Evolutionary conservation across 2,329 filamentous ascomycete species (phyloP).

Genomic region (Calonectria pauciramosa): DNA sequence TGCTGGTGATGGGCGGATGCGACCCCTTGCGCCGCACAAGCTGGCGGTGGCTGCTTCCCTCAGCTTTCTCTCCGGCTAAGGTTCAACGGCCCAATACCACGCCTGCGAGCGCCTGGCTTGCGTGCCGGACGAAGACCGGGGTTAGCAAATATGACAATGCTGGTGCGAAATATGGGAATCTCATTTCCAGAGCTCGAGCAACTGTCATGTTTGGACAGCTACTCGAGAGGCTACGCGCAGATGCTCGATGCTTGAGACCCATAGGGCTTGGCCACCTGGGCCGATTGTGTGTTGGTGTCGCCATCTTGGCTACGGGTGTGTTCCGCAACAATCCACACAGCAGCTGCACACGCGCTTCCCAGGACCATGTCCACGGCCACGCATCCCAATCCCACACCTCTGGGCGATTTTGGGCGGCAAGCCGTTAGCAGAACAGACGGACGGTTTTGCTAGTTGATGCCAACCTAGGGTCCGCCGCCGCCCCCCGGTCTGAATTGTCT

Average conservation of each 20-base stretch:
- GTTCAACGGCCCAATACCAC: constrained; percentile 16
- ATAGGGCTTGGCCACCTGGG: background rate
- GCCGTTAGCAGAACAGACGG: constrained; percentile 20
- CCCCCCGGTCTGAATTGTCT: constrained; percentile 17
- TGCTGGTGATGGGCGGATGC: constrained; percentile 4
- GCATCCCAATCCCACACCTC: constrained; percentile 13
- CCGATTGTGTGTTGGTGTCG: background rate
- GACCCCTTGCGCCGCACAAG: constrained; percentile 21
- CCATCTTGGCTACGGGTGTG: background rate
- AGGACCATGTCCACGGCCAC: background rate
- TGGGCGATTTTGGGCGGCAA: constrained; percentile 10
- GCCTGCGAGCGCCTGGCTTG: constrained; percentile 1
- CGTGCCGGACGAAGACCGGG: constrained; percentile 6
- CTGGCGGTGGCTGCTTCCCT: constrained; percentile 18
- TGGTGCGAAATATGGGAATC: constrained; percentile 3
- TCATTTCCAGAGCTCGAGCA: constrained; percentile 9
- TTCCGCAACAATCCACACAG: constrained; percentile 9
- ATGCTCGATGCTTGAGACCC: background rate
- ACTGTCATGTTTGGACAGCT: background rate
- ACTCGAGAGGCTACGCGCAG: background rate
- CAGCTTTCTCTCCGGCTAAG: constrained; percentile 12
- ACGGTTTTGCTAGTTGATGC: constrained; percentile 14
- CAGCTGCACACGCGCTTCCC: background rate
- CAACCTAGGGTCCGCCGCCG: constrained; percentile 13
- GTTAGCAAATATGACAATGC: constrained; percentile 1